A percentile compares a stretch with the other conserved stretches of the same genome.
Conservation (phyloP, 352 stramenopile genomes). For the Phytophthora pluvialis region DNA sequence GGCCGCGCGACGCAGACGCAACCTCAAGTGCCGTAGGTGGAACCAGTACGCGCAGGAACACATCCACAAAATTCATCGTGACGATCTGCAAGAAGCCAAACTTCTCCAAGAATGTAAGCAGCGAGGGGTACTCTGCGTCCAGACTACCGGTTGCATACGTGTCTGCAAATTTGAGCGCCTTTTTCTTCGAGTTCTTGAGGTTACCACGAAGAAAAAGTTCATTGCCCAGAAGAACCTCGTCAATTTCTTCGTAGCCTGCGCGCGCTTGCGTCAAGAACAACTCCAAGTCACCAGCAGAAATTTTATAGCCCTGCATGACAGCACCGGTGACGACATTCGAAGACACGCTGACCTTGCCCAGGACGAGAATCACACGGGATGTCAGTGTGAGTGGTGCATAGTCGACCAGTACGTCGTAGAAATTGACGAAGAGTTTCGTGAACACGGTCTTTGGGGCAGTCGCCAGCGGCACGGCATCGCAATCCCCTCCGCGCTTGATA, state of each 20-base stretch:
- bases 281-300: conserved; percentile 72
- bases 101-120: conserved; percentile 84
- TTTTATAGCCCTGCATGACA: conserved; percentile 90
- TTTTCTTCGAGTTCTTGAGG: conserved; percentile 39
- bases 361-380: conserved; percentile 76
- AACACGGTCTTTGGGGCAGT: conserved; percentile 83
- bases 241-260: conserved; percentile 75
- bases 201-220: conserved; percentile 52
- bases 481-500: conserved; percentile 35
- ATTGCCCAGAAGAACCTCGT: conserved; percentile 70
- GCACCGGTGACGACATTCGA: conserved; percentile 88
- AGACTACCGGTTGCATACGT: conserved; percentile 26
- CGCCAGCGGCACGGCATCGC: conserved; percentile 70
- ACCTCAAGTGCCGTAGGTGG: conserved; percentile 37
- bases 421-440: conserved; percentile 89
- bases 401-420: conserved; percentile 84
- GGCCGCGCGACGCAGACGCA: conserved; percentile 14
- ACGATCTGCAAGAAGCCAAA: conserved; percentile 85
- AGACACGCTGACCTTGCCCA: conserved; percentile 78
- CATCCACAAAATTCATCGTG: conserved; percentile 85
- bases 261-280: conserved; percentile 73
- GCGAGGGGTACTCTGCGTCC: conserved; percentile 60
- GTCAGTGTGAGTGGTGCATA: conserved; percentile 70
- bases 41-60: conserved; percentile 81
- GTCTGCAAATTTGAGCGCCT: conserved; percentile 52